phyloP scores from a whole-genome alignment of 176 grass and related monocot genomes.

The Dendrocalamus sinicus region DNA sequence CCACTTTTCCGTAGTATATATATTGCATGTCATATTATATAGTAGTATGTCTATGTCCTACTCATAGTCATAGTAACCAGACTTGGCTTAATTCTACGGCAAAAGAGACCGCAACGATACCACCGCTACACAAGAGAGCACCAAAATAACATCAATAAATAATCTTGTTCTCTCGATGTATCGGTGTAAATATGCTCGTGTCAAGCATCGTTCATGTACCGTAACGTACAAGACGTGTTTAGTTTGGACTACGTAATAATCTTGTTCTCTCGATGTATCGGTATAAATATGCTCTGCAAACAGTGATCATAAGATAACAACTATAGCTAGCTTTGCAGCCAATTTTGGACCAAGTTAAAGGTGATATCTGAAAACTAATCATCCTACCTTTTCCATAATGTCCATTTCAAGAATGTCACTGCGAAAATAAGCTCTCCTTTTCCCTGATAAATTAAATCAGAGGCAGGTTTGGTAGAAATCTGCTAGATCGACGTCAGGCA shows the following conservation, averaged over 20 bases:
- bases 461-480: not conserved
- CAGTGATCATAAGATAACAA: not conserved
- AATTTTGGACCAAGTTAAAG: not conserved
- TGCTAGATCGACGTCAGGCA: not conserved
- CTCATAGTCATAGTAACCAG: not conserved
- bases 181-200: no score
- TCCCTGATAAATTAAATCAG: not conserved
- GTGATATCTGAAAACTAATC: not conserved
- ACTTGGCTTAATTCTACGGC: not conserved
- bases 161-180: not conserved
- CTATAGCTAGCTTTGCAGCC: not conserved
- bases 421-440: not conserved
- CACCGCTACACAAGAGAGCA: not conserved
- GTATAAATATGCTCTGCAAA: no score
- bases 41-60: no score
- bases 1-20: no score
- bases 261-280: not conserved
- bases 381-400: not conserved
- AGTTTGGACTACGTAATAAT: no score
- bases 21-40: no score
- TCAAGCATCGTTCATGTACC: no score
- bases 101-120: not conserved
- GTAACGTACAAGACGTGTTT: no score
- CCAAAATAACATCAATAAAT: not conserved
- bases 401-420: constrained; percentile 2